Base-by-base conservation (phyloP, 768 basidiomycete genomes). In the Suillus sp. region DNA sequence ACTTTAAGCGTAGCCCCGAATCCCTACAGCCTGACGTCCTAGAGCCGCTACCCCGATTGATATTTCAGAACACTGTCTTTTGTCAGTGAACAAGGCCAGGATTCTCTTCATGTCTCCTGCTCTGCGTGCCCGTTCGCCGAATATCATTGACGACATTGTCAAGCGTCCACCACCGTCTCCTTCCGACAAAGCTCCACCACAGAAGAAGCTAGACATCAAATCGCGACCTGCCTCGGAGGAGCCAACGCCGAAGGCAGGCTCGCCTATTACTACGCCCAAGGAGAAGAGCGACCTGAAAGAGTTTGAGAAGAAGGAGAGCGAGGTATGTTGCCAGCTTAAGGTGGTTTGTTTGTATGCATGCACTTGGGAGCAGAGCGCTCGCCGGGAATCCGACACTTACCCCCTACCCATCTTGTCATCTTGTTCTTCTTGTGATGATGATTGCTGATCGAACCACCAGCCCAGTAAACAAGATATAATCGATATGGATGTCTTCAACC, bases 401-500 rank as follows among this genome's bases (percentile, higher is more conserved):
- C 34, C 34, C 11, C 40, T 25, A n/a, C 60, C 22, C 61, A 51
- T 63, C 32, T 62, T 35, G 9, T 42, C 62, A 10, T 47, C 45
- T 13, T 34, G 42, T 25, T 40, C 9, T 32, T 48, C 30, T 32
- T 9, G 10, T 59, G 57, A 27, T 16, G 59, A 60, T 14, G 6
- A 53, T n/a, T 20, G 32, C 51, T 53, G 11, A 53, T 53, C 5
- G 11, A 20, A 34, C 38, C 34, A 51, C 43, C 60, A 71, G 67
- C 64, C 61, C 18, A 56, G 55, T 58, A 63, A 57, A 42, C 69
- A 65, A n/a, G 74, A 73, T 22, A 77, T 86, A 42, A 86, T 98
- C 70, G 86, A 97, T 74, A 85, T 87, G 86, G 87, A 89, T 0
- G 89, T 84, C 20, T 94, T 99, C 74, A 69, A 74, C 6, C 96